These are phyloP conservation scores for Tetragonia tetragonoides DNA, from an alignment of 148 eudicot species.

Conservation along the genomic window DNA sequence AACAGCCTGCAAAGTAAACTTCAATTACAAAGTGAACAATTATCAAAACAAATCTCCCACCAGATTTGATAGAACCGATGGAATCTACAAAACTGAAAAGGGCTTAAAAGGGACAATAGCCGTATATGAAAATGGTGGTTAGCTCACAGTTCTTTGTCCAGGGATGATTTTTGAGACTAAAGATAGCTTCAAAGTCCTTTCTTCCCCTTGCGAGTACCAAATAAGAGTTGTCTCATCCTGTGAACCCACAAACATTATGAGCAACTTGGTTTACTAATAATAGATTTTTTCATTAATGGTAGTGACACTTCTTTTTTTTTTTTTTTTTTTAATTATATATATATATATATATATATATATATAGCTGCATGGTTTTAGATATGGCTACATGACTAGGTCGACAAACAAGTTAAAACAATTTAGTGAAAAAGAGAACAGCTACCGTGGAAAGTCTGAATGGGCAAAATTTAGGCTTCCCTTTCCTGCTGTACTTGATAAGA, in stretches of 20 bases:
- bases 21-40: background rate
- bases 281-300: background rate
- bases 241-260: slow-evolving; percentile 8
- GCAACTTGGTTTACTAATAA: background rate
- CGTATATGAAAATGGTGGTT: slow-evolving; percentile 15
- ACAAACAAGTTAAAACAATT: background rate
- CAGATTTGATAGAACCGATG: background rate
- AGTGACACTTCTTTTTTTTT: background rate
- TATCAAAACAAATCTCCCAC: background rate
- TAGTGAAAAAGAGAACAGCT: background rate
- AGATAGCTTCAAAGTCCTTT: slow-evolving; percentile 71
- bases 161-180: slow-evolving; percentile 62
- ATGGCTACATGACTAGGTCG: background rate
- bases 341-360: too few species aligned
- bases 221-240: slow-evolving; percentile 84
- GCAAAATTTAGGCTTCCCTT: slow-evolving; percentile 88
- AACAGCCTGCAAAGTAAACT: slow-evolving; percentile 52
- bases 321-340: too few species aligned
- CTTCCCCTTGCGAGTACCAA: slow-evolving; percentile 81
- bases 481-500: slow-evolving; percentile 81
- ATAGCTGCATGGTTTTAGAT: too few species aligned
- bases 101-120: background rate
- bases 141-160: slow-evolving; percentile 98
- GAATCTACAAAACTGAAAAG: slow-evolving; percentile 5
- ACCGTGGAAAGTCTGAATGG: slow-evolving; percentile 83